These are phyloP conservation scores for Psilocybe mexicana DNA, from an alignment of 1,284 basidiomycete species.

Conservation along the genomic window DNA sequence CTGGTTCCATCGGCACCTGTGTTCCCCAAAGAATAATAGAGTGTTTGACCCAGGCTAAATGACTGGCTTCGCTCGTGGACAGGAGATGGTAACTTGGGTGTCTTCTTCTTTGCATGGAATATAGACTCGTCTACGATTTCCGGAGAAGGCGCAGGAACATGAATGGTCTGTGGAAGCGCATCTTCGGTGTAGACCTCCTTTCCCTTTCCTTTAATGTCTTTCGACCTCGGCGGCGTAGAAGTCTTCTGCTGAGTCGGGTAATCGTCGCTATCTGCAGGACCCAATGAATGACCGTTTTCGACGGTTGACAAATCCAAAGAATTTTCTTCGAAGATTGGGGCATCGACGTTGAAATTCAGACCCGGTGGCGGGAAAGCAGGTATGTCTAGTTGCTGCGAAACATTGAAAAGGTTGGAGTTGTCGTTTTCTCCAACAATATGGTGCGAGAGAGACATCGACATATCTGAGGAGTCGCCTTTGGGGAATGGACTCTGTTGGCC, in stretches of 20 bases:
- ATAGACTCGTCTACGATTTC: slow-evolving; percentile 35
- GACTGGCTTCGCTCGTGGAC: slow-evolving; percentile 55
- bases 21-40: slow-evolving; percentile 49
- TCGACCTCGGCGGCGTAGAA: slow-evolving; percentile 32
- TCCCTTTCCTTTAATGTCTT: slow-evolving; percentile 24
- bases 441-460: slow-evolving; percentile 28
- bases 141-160: slow-evolving; percentile 12
- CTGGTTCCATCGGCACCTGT: slow-evolving; percentile 24
- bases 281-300: slow-evolving; percentile 21
- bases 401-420: slow-evolving; percentile 52
- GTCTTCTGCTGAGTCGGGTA: slow-evolving; percentile 25
- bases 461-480: slow-evolving; percentile 24
- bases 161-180: not conserved
- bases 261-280: slow-evolving; percentile 8
- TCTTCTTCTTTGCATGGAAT: slow-evolving; percentile 40
- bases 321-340: slow-evolving; percentile 44
- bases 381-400: slow-evolving; percentile 50
- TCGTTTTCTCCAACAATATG: slow-evolving; percentile 27
- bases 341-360: slow-evolving; percentile 40
- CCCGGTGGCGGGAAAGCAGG: slow-evolving; percentile 47
- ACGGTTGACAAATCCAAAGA: slow-evolving; percentile 30
- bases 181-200: slow-evolving; percentile 23
- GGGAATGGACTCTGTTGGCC: slow-evolving; percentile 16
- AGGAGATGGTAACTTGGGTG: slow-evolving; percentile 32
- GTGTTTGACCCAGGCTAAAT: slow-evolving; percentile 61